Base-by-base conservation (phyloP, 345 rosid genomes). In the Aquilaria sinensis region DNA sequence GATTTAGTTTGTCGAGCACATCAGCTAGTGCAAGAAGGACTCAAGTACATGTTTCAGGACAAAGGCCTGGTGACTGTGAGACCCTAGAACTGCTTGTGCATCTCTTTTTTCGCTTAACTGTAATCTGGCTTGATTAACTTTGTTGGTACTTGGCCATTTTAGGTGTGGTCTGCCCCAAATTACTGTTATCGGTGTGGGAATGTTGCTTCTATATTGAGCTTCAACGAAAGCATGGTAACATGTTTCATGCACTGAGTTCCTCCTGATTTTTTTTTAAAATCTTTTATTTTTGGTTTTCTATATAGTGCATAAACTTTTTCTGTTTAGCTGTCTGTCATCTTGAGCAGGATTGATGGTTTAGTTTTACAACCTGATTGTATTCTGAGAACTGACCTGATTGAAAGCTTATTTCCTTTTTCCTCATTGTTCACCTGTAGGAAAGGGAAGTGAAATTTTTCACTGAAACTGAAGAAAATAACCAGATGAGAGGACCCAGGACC, bases 131-230 rank as follows among this genome's bases (percentile, higher is more conserved):
- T 64, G 31, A 66, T 74, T 37, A 37, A 37, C 8, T 72, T 47
- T 41, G 68, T 30, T 72, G 68, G 50, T 70, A 58, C 47, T 62
- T 62, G 46, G 60, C 31, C 55, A 67, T 70, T 75, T 50, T 72
- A 95, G 99, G 99, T 95, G 56, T 95, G 99, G 99, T 95, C 97
- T 72, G 99, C 99, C 0, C 99, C 97, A 47, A 95, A 95, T 74
- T 95, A 95, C 69, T 95, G 99, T 76, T 95, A 95, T 67, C 96
- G 99, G 11, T 95, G 99, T 76, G 97, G 99, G 64, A 95, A 95
- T 70, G 99, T 95, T 52, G 99, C 99, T 66, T 95, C 99, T 46
- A 91, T 95, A 73, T 80, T 95, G 88, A 91, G 97, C 77, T 95
- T 89, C 79, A 91, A 85, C 73, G 99, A 95, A 75, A 91, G 84